Conservation (phyloP, 2,329 filamentous ascomycete genomes). For the Akanthomyces uredinophilus region DNA sequence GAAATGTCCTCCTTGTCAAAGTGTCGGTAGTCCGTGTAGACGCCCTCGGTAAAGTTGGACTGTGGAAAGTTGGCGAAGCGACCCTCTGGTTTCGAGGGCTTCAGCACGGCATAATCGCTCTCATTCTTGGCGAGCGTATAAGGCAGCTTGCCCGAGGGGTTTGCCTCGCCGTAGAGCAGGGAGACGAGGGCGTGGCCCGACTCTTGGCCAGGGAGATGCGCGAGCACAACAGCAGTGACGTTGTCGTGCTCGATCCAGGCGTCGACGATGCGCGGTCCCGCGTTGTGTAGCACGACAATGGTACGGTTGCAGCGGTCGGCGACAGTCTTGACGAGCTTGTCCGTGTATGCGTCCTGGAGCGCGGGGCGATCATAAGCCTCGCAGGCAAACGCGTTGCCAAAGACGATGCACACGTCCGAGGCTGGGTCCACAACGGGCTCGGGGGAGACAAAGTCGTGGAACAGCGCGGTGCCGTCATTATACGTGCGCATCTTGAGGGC, state of each 20-base stretch:
- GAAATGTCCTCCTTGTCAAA: conserved; percentile 45
- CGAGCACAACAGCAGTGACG: conserved; percentile 59
- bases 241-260: conserved; percentile 58
- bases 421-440: conserved; percentile 43
- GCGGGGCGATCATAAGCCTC: conserved; percentile 63
- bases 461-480: conserved; percentile 51
- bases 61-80: conserved; percentile 48
- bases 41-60: conserved; percentile 46
- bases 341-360: conserved; percentile 61
- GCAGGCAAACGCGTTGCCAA: conserved; percentile 63
- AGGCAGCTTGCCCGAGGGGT: conserved; percentile 53
- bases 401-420: conserved; percentile 62
- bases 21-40: conserved; percentile 50
- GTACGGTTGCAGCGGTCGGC: conserved; percentile 57
- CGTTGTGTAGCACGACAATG: conserved; percentile 61
- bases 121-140: conserved; percentile 56
- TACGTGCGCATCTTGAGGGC: conserved; percentile 47
- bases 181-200: conserved; percentile 51
- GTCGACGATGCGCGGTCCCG: conserved; percentile 56
- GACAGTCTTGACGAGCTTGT: conserved; percentile 51
- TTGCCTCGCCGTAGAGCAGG: conserved; percentile 52
- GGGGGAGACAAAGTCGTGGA: conserved; percentile 51
- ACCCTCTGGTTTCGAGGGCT: conserved; percentile 42
- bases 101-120: conserved; percentile 48
- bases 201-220: conserved; percentile 61